Percentiles rank a stretch among this genome's conserved stretches.
Conservation (phyloP, 192 early-diverging fungal genomes). For the Backusella luteola region DNA sequence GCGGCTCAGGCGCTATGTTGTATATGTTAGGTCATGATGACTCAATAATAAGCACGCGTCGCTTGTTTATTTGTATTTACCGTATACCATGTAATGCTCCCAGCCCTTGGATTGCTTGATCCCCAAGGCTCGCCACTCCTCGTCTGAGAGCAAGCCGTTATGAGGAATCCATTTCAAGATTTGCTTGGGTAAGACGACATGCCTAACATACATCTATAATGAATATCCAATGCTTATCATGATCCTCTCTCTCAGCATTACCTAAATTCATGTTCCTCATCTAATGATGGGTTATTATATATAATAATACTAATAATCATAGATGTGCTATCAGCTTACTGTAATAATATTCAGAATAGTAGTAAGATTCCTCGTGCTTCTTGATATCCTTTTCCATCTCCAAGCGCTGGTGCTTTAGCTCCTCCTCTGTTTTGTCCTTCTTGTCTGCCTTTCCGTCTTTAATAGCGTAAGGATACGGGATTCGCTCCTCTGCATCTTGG, state of each 20-base stretch:
- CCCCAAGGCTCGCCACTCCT: constrained; percentile 45
- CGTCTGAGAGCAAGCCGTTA: constrained; percentile 36
- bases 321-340: constrained; percentile 19
- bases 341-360: constrained; percentile 42
- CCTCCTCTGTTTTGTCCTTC: background rate
- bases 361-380: constrained; percentile 34
- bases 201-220: constrained; percentile 17
- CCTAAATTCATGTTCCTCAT: constrained; percentile 33
- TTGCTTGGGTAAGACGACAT: constrained; percentile 45
- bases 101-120: constrained; percentile 49
- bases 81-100: constrained; percentile 54
- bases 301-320: background rate
- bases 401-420: constrained; percentile 8
- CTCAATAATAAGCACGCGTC: background rate
- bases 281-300: background rate
- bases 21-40: too few relatives aligned
- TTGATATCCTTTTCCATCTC: constrained; percentile 41
- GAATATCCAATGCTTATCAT: background rate
- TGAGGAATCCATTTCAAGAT: constrained; percentile 39
- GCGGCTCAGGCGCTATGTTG: constrained; percentile 45
- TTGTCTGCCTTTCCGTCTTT: background rate
- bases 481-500: background rate
- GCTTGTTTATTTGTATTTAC: constrained; percentile 13
- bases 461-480: background rate
- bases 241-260: background rate